Percentiles rank a stretch among this genome's conserved stretches.
phyloP scores from a whole-genome alignment of 2,329 filamentous ascomycete genomes.

The Pseudogymnoascus sp. region DNA sequence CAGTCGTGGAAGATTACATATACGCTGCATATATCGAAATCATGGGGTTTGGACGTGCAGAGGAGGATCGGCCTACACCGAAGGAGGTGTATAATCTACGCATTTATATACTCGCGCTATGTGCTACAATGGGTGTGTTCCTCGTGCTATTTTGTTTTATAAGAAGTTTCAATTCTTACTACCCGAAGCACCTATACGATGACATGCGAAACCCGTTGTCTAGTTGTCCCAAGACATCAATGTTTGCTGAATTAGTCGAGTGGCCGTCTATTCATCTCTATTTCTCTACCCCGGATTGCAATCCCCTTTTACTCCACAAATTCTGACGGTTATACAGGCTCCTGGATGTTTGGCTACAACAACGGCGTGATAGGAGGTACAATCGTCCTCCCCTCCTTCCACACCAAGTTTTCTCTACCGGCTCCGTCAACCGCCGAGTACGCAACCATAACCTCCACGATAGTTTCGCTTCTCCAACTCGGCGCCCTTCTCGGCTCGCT shows the following conservation, averaged over 20 bases:
- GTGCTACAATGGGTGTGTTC: constrained; percentile 4
- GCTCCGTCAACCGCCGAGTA: constrained; percentile 18
- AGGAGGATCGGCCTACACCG: constrained; percentile 24
- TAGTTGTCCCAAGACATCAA: not conserved
- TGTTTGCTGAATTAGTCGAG: not conserved
- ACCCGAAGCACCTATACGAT: not conserved
- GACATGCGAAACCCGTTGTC: not conserved
- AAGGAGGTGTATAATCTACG: constrained; percentile 22
- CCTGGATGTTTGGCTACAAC: constrained; percentile 13
- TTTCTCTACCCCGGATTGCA: not conserved
- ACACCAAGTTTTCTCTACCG: constrained; percentile 20
- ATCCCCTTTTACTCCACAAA: not conserved
- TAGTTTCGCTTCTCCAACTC: constrained; percentile 25
- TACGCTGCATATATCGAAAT: not conserved
- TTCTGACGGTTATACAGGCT: not conserved
- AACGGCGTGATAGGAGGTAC: constrained; percentile 11
- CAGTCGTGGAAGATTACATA: not conserved
- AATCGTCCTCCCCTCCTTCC: constrained; percentile 11
- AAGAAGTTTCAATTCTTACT: not conserved
- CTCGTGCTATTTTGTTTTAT: not conserved
- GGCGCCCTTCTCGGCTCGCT: constrained; percentile 22
- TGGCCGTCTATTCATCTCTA: not conserved
- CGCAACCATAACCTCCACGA: constrained; percentile 20
- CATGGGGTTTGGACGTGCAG: constrained; percentile 14
- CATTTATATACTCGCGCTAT: constrained; percentile 21